Base-by-base conservation (phyloP, 2,329 filamentous ascomycete genomes). In the Stylonectria norvegica region DNA sequence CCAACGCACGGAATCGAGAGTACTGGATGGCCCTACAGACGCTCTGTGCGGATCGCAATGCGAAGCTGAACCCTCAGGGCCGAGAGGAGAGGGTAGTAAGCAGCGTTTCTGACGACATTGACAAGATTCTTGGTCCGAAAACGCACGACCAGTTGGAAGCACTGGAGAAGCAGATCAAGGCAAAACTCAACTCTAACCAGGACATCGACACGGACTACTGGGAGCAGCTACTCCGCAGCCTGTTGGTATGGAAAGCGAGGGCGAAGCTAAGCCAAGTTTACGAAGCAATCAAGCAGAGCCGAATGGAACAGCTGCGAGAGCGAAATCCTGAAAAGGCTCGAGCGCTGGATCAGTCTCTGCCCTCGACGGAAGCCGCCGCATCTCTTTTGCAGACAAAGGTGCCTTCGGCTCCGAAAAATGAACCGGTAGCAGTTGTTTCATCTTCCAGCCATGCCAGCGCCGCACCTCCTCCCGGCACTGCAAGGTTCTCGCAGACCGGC, bases 201-300 rank as follows among this genome's bases (percentile, higher is more conserved):
- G 83, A 87, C 27, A 91, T 98, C 51, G 93, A 98, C 64, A 89
- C 86, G 3, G 93, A 98, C 66, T 98, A 97, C 63, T 98, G 93
- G 93, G 89, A 95, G 60, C 88, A 95, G 60, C 73, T 98, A 12
- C 72, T 98, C 46, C 83, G 83, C 51, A 94, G 84, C 59, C 70
- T 98, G 48, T 73, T 86, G 5, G 81, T 95, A 1, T 96, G 88
- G 82, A 97, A 97, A 68, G 89, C 93, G 22, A 89, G 87, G 62
- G 89, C 89, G 2, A 89, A 85, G 62, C 68, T 98, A 38, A 82
- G 81, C 51, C 83, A 79, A 47, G 82, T 96, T 12, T 90, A 84
- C 50, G 81, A 87, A 50, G 79, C 79, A 10, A 86, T 96, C 47
- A 76, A 85, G 47, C 78, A 81, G 41, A 83, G 79, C 52, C 80